These are phyloP conservation scores for Prunella vulgaris DNA, from an alignment of 257 asterid species.

Conservation along the genomic window DNA sequence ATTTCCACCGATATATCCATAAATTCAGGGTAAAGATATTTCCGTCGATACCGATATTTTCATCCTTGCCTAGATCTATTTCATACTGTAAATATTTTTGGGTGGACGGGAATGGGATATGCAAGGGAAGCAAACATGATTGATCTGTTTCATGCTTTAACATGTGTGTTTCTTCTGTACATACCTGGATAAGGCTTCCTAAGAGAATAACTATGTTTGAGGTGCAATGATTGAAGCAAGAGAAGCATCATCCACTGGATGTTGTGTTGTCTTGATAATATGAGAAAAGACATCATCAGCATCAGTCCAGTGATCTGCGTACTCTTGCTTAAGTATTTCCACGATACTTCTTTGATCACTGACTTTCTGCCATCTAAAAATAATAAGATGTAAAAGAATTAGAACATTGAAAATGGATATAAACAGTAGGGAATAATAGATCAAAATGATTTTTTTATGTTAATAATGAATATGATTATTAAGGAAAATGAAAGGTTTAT, in stretches of 20 bases:
- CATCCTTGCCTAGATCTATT: no score
- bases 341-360: conserved; percentile 85
- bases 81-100: no score
- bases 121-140: no score
- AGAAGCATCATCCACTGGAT: conserved; percentile 95
- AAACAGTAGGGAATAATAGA: neutral
- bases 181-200: conserved; percentile 68
- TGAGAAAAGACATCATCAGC: conserved; percentile 74
- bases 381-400: neutral
- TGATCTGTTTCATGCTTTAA: no score
- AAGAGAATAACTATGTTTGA: conserved; percentile 53
- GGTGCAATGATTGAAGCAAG: conserved; percentile 91
- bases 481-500: neutral
- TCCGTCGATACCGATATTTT: no score
- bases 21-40: no score
- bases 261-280: conserved; percentile 69
- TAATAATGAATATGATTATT: neutral
- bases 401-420: neutral
- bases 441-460: neutral
- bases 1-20: no score
- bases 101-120: no score
- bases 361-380: conserved; percentile 80
- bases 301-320: conserved; percentile 69
- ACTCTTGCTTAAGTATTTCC: conserved; percentile 75
- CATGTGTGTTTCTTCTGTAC: no score